Percentiles rank a stretch among this genome's conserved stretches.
phyloP scores from a whole-genome alignment of 1,139 yeast species.

The Meyerozyma athensensis region DNA sequence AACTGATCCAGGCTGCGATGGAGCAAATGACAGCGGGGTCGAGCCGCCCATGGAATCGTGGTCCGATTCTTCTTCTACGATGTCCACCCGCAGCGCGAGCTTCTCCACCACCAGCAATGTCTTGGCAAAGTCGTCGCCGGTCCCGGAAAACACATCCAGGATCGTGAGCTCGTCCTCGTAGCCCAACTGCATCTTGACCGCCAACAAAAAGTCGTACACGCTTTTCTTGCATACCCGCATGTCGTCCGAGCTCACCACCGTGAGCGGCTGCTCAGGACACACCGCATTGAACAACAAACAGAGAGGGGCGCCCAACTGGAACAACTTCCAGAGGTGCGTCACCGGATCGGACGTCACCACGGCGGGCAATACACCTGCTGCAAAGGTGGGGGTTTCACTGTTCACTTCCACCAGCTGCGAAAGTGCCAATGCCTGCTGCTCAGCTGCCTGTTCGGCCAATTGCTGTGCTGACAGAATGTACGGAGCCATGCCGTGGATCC shows the following conservation, averaged over 20 bases:
- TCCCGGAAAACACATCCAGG: constrained; percentile 81
- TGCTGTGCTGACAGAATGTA: constrained; percentile 4
- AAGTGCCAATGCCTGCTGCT: constrained; percentile 65
- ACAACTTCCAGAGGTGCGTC: constrained; percentile 80
- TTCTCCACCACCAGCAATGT: constrained; percentile 67
- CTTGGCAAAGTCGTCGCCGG: constrained; percentile 70
- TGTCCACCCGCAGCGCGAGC: constrained; percentile 20
- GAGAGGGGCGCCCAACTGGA: constrained; percentile 90
- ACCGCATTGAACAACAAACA: constrained; percentile 76
- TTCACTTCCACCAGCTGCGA: constrained; percentile 30
- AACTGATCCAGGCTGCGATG: not conserved
- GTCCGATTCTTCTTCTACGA: not conserved
- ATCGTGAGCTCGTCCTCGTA: constrained; percentile 63
- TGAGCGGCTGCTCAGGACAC: constrained; percentile 30
- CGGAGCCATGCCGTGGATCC: constrained; percentile 2
- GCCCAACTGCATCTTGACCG: constrained; percentile 73
- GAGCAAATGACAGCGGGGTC: not conserved
- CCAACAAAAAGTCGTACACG: constrained; percentile 84
- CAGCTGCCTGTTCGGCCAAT: constrained; percentile 62
- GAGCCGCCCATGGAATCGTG: not conserved
- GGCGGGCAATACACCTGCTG: constrained; percentile 75
- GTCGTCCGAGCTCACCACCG: constrained; percentile 69
- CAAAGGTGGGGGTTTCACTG: constrained; percentile 49
- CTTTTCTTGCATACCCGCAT: constrained; percentile 81
- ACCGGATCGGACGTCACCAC: constrained; percentile 82